Evolutionary conservation across 192 early-diverging fungal species (phyloP).

Genomic region (Allomyces javanicus): DNA sequence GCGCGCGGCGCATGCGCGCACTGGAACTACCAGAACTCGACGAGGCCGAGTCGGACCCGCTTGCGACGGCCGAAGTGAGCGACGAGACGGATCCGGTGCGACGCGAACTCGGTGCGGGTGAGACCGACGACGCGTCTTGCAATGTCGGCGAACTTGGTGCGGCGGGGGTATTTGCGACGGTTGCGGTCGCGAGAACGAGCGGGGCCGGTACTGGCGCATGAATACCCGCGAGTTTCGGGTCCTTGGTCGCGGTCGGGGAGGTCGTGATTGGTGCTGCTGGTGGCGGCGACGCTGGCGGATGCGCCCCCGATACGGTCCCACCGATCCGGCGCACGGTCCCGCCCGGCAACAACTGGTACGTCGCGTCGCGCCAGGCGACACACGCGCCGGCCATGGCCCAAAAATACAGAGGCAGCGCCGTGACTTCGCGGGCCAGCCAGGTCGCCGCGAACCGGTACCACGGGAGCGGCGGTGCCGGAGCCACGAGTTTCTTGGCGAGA

Average conservation of each 20-base stretch:
- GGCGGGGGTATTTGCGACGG: no score
- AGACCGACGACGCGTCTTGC: neutral
- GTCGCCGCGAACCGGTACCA: constrained; percentile 36
- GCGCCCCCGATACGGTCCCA: neutral
- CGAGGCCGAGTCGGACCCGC: neutral
- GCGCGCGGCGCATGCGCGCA: neutral
- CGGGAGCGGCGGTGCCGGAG: constrained; percentile 7
- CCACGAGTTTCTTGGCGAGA: constrained; percentile 4
- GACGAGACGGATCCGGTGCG: neutral
- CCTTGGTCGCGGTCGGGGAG: no score
- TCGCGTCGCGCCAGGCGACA: constrained; percentile 72
- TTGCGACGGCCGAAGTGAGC: neutral
- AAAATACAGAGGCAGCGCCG: constrained; percentile 63
- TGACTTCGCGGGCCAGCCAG: constrained; percentile 65
- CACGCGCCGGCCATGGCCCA: constrained; percentile 62
- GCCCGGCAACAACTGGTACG: constrained; percentile 34
- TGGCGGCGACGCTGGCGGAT: neutral
- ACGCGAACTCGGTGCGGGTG: neutral
- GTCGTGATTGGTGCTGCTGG: no score
- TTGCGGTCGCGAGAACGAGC: no score
- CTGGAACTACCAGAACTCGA: neutral
- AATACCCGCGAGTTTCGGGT: no score
- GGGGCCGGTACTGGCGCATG: no score
- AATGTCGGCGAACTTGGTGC: neutral
- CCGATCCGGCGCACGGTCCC: constrained; percentile 31